phyloP scores from a whole-genome alignment of 177 flowering plant genomes.

The Vitis hybrid region DNA sequence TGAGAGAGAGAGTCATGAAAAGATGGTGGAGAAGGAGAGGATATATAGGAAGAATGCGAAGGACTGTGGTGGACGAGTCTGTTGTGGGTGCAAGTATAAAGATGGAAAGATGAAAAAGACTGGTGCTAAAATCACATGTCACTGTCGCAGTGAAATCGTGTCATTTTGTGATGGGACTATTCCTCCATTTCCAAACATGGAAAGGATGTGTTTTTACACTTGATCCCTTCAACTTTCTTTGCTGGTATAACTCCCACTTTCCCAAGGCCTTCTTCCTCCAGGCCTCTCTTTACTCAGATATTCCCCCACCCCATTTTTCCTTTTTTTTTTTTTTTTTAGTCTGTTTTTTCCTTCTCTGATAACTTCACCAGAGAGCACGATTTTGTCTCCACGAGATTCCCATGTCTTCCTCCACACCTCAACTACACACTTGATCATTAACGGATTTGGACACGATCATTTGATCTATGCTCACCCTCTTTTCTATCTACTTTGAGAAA shows the following conservation, averaged over 20 bases:
- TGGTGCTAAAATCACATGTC: conserved; percentile 37
- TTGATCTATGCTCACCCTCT: conserved; percentile 17
- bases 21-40: conserved; percentile 7
- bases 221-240: conserved; percentile 34
- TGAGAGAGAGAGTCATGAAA: neutral
- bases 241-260: conserved; percentile 33
- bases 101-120: conserved; percentile 37
- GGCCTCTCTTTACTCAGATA: neutral
- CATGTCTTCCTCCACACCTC: neutral
- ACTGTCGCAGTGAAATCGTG: conserved; percentile 14
- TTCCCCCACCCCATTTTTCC: neutral
- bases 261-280: conserved; percentile 14
- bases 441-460: conserved; percentile 37
- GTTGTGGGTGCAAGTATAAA: conserved; percentile 29
- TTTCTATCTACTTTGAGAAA: conserved; percentile 25
- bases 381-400: conserved; percentile 10
- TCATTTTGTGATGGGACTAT: conserved; percentile 42
- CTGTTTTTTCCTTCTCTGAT: too few species aligned
- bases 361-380: neutral
- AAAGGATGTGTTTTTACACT: conserved; percentile 24
- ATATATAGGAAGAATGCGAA: neutral
- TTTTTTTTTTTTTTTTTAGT: too few species aligned
- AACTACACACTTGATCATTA: conserved; percentile 21
- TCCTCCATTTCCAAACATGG: conserved; percentile 37
- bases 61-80: neutral